A percentile compares a stretch with the other conserved stretches of the same genome.
Evolutionary conservation across 805 yeast genomes (phyloP).

Genomic region (Kodamaea neixiangensis): DNA sequence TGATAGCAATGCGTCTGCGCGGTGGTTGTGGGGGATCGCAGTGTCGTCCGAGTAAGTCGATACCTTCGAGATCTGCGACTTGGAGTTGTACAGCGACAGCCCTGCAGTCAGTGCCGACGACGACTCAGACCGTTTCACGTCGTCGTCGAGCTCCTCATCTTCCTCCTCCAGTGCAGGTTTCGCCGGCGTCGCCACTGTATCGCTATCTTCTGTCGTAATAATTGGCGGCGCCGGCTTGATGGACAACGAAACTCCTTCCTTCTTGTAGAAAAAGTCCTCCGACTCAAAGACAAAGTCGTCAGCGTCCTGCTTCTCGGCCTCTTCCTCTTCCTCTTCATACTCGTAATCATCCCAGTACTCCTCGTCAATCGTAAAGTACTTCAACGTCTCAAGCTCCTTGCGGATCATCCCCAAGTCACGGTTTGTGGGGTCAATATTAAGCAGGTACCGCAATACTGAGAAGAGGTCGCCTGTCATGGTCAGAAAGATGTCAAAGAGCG

Average conservation of each 20-base stretch:
- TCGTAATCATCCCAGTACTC: slow-evolving; percentile 37
- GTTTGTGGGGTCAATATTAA: slow-evolving; percentile 85
- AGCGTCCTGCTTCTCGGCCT: slow-evolving; percentile 16
- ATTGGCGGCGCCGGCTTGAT: not conserved
- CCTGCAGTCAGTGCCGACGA: slow-evolving; percentile 11
- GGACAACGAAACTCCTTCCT: not conserved
- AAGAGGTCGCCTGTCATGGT: slow-evolving; percentile 85
- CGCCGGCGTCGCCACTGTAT: not conserved
- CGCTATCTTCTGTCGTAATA: not conserved
- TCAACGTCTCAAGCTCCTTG: slow-evolving; percentile 57
- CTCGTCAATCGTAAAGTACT: slow-evolving; percentile 81
- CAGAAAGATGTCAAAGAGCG: slow-evolving; percentile 88
- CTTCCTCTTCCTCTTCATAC: slow-evolving; percentile 27
- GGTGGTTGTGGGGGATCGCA: slow-evolving; percentile 35
- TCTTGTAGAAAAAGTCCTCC: slow-evolving; percentile 5
- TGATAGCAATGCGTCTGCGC: slow-evolving; percentile 46
- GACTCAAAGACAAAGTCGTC: not conserved
- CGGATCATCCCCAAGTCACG: slow-evolving; percentile 67
- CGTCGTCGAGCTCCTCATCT: not conserved
- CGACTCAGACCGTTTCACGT: not conserved
- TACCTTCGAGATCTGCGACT: slow-evolving; percentile 3
- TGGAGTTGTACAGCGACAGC: slow-evolving; percentile 11
- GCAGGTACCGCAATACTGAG: slow-evolving; percentile 72
- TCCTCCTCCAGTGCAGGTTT: not conserved
- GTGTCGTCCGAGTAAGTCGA: slow-evolving; percentile 10